Conservation (phyloP, 805 yeast species). For the Brettanomyces anomalus region DNA sequence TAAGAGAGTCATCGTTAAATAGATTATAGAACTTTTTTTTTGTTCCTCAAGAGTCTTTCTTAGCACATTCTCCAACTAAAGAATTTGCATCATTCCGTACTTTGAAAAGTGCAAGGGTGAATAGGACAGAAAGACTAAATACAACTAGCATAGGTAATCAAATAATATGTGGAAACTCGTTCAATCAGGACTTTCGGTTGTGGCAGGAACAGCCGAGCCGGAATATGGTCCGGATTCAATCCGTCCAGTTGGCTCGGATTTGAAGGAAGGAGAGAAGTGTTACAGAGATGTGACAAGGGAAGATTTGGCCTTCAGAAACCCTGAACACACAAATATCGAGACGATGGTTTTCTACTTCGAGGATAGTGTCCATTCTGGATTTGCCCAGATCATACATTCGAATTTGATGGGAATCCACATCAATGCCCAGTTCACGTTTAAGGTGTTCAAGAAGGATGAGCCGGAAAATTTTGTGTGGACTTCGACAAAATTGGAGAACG, state of each 20-base stretch:
- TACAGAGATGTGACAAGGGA: conserved; percentile 48
- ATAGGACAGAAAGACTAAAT: not conserved
- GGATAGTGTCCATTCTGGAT: conserved; percentile 60
- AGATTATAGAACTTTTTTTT: no score
- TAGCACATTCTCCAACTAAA: no score
- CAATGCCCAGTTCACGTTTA: conserved; percentile 90
- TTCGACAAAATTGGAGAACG: conserved; percentile 79
- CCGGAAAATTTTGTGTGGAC: conserved; percentile 71
- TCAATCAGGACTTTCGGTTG: conserved; percentile 55
- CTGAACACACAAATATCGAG: conserved; percentile 83
- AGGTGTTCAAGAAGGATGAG: conserved; percentile 50
- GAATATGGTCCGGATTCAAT: conserved; percentile 91
- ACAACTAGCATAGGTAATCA: no score
- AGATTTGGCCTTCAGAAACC: conserved; percentile 71
- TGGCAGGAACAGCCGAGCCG: conserved; percentile 96
- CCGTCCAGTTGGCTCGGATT: conserved; percentile 56
- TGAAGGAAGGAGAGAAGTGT: conserved; percentile 47
- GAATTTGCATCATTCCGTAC: no score
- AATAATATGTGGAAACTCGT: conserved; percentile 28
- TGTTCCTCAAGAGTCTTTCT: no score
- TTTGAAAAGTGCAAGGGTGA: not conserved
- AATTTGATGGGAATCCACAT: conserved; percentile 80
- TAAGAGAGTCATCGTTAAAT: no score
- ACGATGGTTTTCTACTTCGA: conserved; percentile 88
- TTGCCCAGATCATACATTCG: conserved; percentile 92